Evolutionary conservation across 805 yeast genomes (phyloP), one percentile per base, ranked within the genome.

Genomic region (Lipomyces oligophaga): DNA sequence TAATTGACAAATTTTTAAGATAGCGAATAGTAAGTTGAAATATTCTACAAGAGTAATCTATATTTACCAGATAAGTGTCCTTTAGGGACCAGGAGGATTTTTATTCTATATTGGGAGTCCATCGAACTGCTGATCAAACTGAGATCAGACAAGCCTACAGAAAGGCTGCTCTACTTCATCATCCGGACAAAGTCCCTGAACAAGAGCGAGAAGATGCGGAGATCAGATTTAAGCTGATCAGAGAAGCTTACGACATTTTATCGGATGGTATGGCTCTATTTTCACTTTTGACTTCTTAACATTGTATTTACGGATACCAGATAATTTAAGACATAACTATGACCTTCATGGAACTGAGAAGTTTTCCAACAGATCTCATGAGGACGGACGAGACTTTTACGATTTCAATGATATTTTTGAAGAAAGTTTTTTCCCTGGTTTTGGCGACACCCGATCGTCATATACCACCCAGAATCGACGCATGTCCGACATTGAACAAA

Each of bases 131-230:
- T 0, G 67, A 86, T 1, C 66, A 77, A 26, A 68, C 67, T 1
- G 96, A 89, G 54, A 85, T 90, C 62, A 82, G 82, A 58, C 80
- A 77, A 64, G 95, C 96, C 0, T 90, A 86, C 66, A 75, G 94
- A 55, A 83, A 80, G 58, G 73, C 87, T 39, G 97, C 97, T 8
- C 72, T 90, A 32, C 70, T 72, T 49, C 78, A 81, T 59, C 97
- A 90, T 66, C 97, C 97, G 0, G 97, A 90, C 65, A 90, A 93
- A 63, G 88, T 79, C 1, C 63, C 78, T 0, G 71, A 93, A 49
- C 83, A 85, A 61, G 81, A 73, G 13, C 77, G 70, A 16, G 80
- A 79, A 47, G 70, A 78, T n/a, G 84, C 95, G 2, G 97, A 87
- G 65, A 69, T 75, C 52, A 77, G 74, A 61, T 90, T 90, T 67